phyloP scores from a whole-genome alignment of 1,284 basidiomycete genomes.

The Ceratobasidium theobromae region DNA sequence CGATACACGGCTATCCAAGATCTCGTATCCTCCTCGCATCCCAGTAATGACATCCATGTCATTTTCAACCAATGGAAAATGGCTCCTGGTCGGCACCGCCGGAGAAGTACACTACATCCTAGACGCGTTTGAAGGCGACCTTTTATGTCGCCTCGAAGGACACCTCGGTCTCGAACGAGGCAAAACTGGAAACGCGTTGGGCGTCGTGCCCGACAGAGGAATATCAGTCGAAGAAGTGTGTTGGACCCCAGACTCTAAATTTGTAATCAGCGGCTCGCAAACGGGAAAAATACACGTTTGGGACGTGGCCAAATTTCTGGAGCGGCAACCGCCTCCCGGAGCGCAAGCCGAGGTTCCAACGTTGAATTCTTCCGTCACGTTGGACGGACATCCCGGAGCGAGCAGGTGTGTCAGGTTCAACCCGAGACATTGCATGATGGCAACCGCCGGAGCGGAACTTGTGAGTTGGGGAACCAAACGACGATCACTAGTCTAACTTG shows the following conservation, averaged over 20 bases:
- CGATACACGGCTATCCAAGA: constrained; percentile 70
- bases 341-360: constrained; percentile 21
- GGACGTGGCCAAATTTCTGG: constrained; percentile 55
- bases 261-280: constrained; percentile 76
- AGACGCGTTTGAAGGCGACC: constrained; percentile 81
- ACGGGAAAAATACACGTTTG: constrained; percentile 80
- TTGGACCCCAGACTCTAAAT: constrained; percentile 92
- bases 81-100: constrained; percentile 89
- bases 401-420: constrained; percentile 86
- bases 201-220: constrained; percentile 70
- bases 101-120: constrained; percentile 90
- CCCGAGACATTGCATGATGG: constrained; percentile 85
- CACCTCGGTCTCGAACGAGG: constrained; percentile 76
- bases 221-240: constrained; percentile 86
- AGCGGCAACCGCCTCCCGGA: constrained; percentile 19
- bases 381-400: constrained; percentile 80
- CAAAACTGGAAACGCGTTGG: constrained; percentile 48
- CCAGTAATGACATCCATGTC: constrained; percentile 89
- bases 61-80: constrained; percentile 89
- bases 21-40: constrained; percentile 80
- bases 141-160: constrained; percentile 82
- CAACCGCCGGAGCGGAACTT: constrained; percentile 79
- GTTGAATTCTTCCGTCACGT: constrained; percentile 38
- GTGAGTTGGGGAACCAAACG: too few relatives aligned
- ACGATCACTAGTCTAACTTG: not conserved